Percentiles rank a stretch among this genome's conserved stretches.
phyloP scores from a whole-genome alignment of 495 filamentous ascomycete species.

The Aspergillus affinis region DNA sequence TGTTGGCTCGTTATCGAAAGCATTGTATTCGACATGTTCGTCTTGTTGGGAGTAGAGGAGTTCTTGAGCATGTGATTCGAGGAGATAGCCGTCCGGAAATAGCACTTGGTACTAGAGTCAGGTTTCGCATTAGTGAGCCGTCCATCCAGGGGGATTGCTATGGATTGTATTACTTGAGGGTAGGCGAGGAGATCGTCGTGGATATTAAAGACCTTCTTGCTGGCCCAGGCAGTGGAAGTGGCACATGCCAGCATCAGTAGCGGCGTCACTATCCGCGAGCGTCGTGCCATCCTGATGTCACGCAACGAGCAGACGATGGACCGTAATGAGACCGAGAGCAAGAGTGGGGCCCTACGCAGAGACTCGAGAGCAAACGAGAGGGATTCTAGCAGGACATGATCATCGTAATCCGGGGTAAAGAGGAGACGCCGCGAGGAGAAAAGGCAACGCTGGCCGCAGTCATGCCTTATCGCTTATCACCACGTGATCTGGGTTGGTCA shows the following conservation, averaged over 20 bases:
- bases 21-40: slow-evolving; percentile 10
- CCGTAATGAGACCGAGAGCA: no score
- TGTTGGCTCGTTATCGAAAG: slow-evolving; percentile 11
- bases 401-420: no score
- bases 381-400: no score
- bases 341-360: no score
- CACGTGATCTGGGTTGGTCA: no score
- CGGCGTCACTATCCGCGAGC: slow-evolving; percentile 23
- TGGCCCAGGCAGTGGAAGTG: slow-evolving; percentile 46
- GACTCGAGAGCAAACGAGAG: no score
- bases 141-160: no score
- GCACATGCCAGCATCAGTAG: slow-evolving; percentile 37
- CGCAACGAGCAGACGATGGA: background rate
- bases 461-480: no score
- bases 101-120: slow-evolving; percentile 72
- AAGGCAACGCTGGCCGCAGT: no score
- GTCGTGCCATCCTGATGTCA: slow-evolving; percentile 26
- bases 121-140: slow-evolving; percentile 9
- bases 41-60: slow-evolving; percentile 46
- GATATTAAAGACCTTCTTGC: slow-evolving; percentile 68
- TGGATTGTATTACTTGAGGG: slow-evolving; percentile 68
- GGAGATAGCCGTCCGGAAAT: slow-evolving; percentile 72
- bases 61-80: slow-evolving; percentile 65
- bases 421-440: no score
- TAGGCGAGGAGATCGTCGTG: slow-evolving; percentile 90